Evolutionary conservation across 2,329 filamentous ascomycete genomes (phyloP).

Genomic region (Fusarium sp.): DNA sequence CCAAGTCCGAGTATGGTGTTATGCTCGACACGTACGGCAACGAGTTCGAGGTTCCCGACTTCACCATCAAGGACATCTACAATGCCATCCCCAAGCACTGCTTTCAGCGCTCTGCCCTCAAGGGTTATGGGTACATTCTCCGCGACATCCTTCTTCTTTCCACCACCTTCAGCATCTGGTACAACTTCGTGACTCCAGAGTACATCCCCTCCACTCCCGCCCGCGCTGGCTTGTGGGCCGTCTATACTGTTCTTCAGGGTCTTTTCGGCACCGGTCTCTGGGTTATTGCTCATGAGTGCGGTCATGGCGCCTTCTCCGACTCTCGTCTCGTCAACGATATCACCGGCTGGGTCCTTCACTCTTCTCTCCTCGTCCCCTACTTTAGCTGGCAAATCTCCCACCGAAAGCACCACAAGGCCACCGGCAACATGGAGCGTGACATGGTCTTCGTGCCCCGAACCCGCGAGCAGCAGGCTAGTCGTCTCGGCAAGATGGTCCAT

Average conservation of each 20-base stretch:
- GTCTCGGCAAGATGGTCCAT: constrained; percentile 77
- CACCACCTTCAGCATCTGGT: constrained; percentile 83
- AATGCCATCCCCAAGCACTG: constrained; percentile 98
- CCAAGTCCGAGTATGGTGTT: constrained; percentile 61
- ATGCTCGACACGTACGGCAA: constrained; percentile 95
- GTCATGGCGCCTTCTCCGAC: constrained; percentile 95
- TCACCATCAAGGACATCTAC: constrained; percentile 96
- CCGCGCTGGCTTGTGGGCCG: constrained; percentile 70
- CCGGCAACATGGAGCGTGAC: constrained; percentile 94
- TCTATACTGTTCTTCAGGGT: constrained; percentile 84
- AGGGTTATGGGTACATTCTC: constrained; percentile 82
- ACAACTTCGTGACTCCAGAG: constrained; percentile 90
- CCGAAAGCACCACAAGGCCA: constrained; percentile 99
- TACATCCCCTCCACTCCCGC: constrained; percentile 74
- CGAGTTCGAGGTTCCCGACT: constrained; percentile 91
- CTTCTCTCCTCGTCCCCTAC: constrained; percentile 89
- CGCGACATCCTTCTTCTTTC: constrained; percentile 79
- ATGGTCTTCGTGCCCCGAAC: constrained; percentile 99
- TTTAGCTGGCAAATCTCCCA: constrained; percentile 99
- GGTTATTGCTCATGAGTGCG: constrained; percentile 98
- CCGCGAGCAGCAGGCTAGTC: constrained; percentile 79
- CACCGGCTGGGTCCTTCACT: constrained; percentile 92
- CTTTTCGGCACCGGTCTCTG: constrained; percentile 93
- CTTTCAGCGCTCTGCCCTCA: constrained; percentile 83
- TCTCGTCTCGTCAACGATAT: constrained; percentile 91